phyloP scores from a whole-genome alignment of 2,329 filamentous ascomycete genomes.

The Trichoderma sp. region DNA sequence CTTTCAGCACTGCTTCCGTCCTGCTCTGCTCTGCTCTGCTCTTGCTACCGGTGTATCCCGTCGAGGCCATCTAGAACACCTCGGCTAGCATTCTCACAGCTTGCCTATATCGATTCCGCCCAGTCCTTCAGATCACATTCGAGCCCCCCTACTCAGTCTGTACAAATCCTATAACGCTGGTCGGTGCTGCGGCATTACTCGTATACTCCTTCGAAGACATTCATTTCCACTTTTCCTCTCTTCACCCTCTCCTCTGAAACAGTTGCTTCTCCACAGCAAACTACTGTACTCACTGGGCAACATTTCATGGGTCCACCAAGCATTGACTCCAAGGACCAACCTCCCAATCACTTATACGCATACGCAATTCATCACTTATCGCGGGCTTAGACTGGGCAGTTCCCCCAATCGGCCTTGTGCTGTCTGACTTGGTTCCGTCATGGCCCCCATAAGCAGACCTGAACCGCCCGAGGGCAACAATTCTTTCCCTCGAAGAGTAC shows the following conservation, averaged over 20 bases:
- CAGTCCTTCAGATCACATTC: not conserved
- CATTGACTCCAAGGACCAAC: not conserved
- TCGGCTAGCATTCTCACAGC: not conserved
- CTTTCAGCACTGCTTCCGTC: not conserved
- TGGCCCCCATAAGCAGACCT: constrained; percentile 24
- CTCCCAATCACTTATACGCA: constrained; percentile 5
- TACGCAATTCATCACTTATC: not conserved
- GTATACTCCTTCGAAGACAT: not conserved
- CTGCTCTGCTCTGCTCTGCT: not conserved
- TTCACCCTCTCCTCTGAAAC: not conserved
- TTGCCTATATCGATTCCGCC: not conserved
- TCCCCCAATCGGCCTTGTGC: not conserved
- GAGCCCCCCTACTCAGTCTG: not conserved
- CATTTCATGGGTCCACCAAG: constrained; percentile 11
- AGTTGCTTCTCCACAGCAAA: not conserved
- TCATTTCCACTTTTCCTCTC: not conserved
- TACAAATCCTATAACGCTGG: not conserved
- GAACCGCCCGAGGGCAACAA: constrained; percentile 12
- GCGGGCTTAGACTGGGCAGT: too few species aligned
- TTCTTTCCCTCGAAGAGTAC: constrained; percentile 18
- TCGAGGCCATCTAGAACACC: not conserved
- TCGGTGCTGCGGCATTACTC: not conserved
- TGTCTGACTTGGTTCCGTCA: constrained; percentile 25
- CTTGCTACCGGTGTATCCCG: not conserved
- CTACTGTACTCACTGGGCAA: not conserved